Conservation (phyloP, 108 stramenopile genomes). For the Conticribra weissflogii region DNA sequence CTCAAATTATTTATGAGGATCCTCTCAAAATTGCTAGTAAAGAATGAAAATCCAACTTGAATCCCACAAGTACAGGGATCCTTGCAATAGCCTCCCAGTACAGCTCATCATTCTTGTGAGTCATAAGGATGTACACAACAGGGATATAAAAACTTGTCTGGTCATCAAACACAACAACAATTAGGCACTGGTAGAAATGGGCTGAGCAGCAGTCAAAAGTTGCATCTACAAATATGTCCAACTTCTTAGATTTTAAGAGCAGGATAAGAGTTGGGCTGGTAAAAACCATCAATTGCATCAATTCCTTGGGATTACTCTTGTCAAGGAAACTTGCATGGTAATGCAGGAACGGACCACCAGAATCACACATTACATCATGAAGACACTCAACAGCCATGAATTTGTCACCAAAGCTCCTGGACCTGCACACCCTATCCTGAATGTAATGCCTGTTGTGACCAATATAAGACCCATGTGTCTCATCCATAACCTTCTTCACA, state of each 20-base stretch:
- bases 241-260: background rate
- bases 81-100: slow-evolving; percentile 9
- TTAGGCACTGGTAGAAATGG: slow-evolving; percentile 21
- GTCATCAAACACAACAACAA: slow-evolving; percentile 13
- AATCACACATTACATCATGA: too few species aligned
- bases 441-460: too few species aligned
- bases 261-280: slow-evolving; percentile 1
- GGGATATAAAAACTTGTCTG: slow-evolving; percentile 16
- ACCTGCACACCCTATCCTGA: too few species aligned
- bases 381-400: too few species aligned
- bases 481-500: too few species aligned
- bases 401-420: too few species aligned
- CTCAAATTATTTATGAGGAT: slow-evolving; percentile 5
- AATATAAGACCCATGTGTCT: too few species aligned
- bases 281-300: slow-evolving; percentile 29
- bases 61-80: background rate
- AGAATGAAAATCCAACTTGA: slow-evolving; percentile 1
- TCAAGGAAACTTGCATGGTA: too few species aligned
- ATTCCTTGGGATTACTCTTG: too few species aligned
- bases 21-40: slow-evolving; percentile 28
- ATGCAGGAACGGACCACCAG: too few species aligned
- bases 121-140: slow-evolving; percentile 25
- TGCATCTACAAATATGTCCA: slow-evolving; percentile 27
- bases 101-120: slow-evolving; percentile 3
- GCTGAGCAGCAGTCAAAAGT: slow-evolving; percentile 12